These are phyloP conservation scores for Fomitopsis pinicola DNA, from an alignment of 1,284 basidiomycete genomes.

Conservation along the genomic window DNA sequence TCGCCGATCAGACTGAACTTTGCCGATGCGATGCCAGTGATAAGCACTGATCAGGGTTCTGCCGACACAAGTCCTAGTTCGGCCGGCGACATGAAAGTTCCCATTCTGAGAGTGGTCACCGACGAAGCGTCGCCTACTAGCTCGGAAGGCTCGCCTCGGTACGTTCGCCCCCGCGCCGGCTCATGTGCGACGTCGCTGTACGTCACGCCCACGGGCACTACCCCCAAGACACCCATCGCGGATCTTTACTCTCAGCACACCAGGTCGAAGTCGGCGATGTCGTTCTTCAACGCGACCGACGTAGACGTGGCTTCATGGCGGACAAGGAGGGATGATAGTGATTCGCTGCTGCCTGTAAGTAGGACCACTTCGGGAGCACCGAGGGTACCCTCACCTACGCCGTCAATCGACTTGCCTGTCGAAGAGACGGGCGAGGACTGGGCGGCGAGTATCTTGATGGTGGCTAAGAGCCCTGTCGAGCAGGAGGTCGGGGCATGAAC, in stretches of 20 bases:
- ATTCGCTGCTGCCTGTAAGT: conserved; percentile 5
- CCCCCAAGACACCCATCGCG: conserved; percentile 42
- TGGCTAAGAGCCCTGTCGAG: conserved; percentile 33
- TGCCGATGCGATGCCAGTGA: conserved; percentile 22
- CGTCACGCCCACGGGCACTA: conserved; percentile 15
- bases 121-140: neutral
- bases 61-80: neutral
- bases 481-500: neutral
- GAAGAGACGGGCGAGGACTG: conserved; percentile 49
- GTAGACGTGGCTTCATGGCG: conserved; percentile 12
- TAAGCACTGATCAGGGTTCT: neutral
- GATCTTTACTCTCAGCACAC: conserved; percentile 31
- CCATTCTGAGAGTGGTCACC: neutral
- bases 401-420: conserved; percentile 22
- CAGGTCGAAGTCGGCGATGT: conserved; percentile 30
- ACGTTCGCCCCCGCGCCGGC: conserved; percentile 17
- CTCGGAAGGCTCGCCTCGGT: neutral
- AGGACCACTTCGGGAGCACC: conserved; percentile 13
- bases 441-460: conserved; percentile 55
- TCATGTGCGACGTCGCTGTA: conserved; percentile 24
- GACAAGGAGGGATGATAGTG: neutral
- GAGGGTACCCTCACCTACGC: conserved; percentile 20
- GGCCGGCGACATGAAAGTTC: neutral
- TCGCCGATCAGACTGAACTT: conserved; percentile 39
- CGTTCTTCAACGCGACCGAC: conserved; percentile 28